Evolutionary conservation across 2,329 filamentous ascomycete species (phyloP), one percentile per base, ranked within the genome.

Genomic region (Fusarium fracticaudum): DNA sequence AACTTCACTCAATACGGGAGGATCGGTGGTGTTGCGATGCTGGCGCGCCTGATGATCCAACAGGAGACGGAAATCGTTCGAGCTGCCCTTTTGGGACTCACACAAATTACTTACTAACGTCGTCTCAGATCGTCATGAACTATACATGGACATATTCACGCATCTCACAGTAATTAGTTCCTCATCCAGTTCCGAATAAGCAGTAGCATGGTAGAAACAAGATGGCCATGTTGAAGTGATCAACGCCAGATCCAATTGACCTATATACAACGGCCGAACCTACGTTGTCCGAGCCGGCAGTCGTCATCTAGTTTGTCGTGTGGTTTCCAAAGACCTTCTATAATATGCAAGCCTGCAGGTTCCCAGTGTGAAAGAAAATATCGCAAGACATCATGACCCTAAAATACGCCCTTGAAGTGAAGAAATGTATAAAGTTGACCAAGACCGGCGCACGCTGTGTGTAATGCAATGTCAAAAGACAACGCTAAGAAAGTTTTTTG

Each of bases 271-370:
- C 72, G 62, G 77, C 71, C 53, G 64, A 64, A 77, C 69, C 14
- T 41, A 55, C 51, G 47, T 73, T 44, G 67, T 77, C 66, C 71
- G 60, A 70, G 70, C 72, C 69, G 68, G 66, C 64, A 72, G 76
- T 79, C 78, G 72, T 78, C 67, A 76, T 78, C 75, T 77, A 79
- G 72, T 74, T 76, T 76, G 72, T 78, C 66, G 67, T 77, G 72
- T 75, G 69, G 76, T 76, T 78, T 78, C 77, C 77, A 76, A 77
- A 75, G 76, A 75, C 79, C 74, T 78, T 79, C 79, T 81, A 81
- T 81, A 81, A 80, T 81, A 81, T 81, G 78, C 80, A 78, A 80
- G 78, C 77, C 76, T 76, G 75, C 75, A 77, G 72, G 64, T 77
- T 76, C 61, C 77, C 74, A 72, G 69, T 72, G 60, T 64, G 70